Conservation (phyloP, 2,329 filamentous ascomycete species). For the Penicillium paneum region DNA sequence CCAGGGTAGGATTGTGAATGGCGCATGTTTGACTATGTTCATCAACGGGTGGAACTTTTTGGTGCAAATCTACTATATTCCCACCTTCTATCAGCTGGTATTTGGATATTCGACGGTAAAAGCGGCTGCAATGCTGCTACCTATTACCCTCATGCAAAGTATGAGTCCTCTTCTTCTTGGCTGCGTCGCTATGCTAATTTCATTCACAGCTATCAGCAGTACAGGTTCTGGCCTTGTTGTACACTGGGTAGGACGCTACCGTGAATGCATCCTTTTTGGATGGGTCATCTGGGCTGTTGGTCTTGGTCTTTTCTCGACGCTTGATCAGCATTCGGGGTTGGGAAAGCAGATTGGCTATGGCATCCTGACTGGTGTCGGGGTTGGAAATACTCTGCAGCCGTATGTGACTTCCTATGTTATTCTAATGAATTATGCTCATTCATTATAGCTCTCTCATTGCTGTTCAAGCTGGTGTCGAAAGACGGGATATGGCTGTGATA, state of each 20-base stretch:
- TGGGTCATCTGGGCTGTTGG: constrained; percentile 54
- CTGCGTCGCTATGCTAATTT: constrained; percentile 32
- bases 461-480: constrained; percentile 40
- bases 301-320: constrained; percentile 53
- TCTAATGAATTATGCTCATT: neutral
- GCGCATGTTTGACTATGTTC: constrained; percentile 56
- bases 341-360: constrained; percentile 56
- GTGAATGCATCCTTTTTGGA: constrained; percentile 54
- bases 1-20: constrained; percentile 52
- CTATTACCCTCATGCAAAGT: constrained; percentile 50
- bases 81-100: constrained; percentile 60
- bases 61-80: constrained; percentile 61
- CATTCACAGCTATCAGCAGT: constrained; percentile 47
- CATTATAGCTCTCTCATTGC: constrained; percentile 33
- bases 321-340: constrained; percentile 48
- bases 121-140: constrained; percentile 52
- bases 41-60: constrained; percentile 60
- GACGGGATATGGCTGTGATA: constrained; percentile 42
- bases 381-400: constrained; percentile 54
- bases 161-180: neutral
- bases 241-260: constrained; percentile 52
- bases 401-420: constrained; percentile 9
- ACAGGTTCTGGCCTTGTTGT: constrained; percentile 54
- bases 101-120: constrained; percentile 43
- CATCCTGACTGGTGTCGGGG: constrained; percentile 51